A percentile compares a stretch with the other conserved stretches of the same genome.
phyloP scores from a whole-genome alignment of 1,284 basidiomycete genomes.

The Porodaedalea pini region DNA sequence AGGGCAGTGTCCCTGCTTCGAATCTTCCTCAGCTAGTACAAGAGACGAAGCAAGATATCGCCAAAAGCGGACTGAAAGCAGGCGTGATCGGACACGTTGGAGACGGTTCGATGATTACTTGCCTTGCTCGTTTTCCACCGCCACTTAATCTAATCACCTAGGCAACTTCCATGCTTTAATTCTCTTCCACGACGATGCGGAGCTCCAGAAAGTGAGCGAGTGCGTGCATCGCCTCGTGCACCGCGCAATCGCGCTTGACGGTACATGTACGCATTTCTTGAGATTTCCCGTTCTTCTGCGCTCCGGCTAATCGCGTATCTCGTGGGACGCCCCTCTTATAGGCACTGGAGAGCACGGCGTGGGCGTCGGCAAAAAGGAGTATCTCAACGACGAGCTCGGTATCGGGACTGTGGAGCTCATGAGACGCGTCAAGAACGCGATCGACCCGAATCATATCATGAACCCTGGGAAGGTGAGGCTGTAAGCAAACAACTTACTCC shows the following conservation, averaged over 20 bases:
- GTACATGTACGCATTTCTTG: conserved; percentile 27
- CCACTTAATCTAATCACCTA: conserved; percentile 17
- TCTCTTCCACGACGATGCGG: conserved; percentile 31
- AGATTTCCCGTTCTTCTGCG: background rate
- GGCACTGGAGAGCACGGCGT: conserved; percentile 42
- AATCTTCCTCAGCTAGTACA: conserved; percentile 22
- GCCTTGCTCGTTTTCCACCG: conserved; percentile 29
- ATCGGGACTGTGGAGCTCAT: conserved; percentile 43
- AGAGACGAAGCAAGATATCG: conserved; percentile 43
- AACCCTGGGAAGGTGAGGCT: conserved; percentile 40
- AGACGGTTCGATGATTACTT: conserved; percentile 44
- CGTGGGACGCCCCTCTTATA: background rate
- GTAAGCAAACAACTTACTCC: background rate
- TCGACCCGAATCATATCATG: conserved; percentile 41
- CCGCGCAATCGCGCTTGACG: conserved; percentile 33
- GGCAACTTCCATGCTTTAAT: conserved; percentile 30
- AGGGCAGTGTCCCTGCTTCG: background rate
- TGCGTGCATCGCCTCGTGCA: conserved; percentile 34
- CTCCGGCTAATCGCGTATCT: background rate
- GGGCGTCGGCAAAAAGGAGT: conserved; percentile 41
- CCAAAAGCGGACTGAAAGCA: conserved; percentile 36
- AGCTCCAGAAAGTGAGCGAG: conserved; percentile 30
- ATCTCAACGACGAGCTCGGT: conserved; percentile 40
- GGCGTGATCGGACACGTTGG: conserved; percentile 46
- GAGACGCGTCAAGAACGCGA: conserved; percentile 40